Conservation (phyloP, 2,329 filamentous ascomycete species). For the Penicillium sp. region DNA sequence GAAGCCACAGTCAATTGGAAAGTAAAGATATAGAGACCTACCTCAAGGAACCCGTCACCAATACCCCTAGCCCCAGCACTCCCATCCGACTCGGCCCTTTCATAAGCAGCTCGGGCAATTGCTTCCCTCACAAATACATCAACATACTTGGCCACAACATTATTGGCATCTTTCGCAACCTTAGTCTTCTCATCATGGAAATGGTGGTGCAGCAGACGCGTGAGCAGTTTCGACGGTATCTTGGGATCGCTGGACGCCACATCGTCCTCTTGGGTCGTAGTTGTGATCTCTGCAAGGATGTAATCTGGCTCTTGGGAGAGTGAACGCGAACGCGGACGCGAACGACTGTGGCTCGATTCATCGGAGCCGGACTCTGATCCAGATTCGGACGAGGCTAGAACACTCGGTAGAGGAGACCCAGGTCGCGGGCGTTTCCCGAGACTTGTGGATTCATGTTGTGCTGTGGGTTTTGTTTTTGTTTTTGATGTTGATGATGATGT, state of each 20-base stretch:
- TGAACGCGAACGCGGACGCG: conserved; percentile 24
- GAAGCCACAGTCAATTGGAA: background rate
- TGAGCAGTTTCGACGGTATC: conserved; percentile 71
- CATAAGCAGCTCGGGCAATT: conserved; percentile 71
- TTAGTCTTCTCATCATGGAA: conserved; percentile 68
- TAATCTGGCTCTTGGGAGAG: conserved; percentile 44
- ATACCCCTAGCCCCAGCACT: conserved; percentile 35
- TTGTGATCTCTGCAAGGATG: conserved; percentile 47
- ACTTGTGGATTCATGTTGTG: conserved; percentile 13
- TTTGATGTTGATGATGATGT: conserved; percentile 9
- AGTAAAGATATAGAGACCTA: conserved; percentile 39
- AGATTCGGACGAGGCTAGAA: conserved; percentile 11
- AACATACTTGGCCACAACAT: conserved; percentile 75
- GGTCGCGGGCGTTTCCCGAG: conserved; percentile 14
- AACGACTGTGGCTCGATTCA: conserved; percentile 14
- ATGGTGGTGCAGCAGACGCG: conserved; percentile 71
- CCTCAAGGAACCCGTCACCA: conserved; percentile 66
- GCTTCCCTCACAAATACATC: conserved; percentile 89
- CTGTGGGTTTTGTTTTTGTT: conserved; percentile 9
- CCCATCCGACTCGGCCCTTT: conserved; percentile 53
- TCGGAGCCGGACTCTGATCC: conserved; percentile 23
- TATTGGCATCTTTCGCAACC: conserved; percentile 73
- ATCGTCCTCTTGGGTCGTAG: conserved; percentile 25
- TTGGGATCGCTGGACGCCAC: conserved; percentile 39
- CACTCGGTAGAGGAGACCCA: conserved; percentile 12